phyloP scores from a whole-genome alignment of 345 rosid genomes.

The Melaleuca alternifolia region DNA sequence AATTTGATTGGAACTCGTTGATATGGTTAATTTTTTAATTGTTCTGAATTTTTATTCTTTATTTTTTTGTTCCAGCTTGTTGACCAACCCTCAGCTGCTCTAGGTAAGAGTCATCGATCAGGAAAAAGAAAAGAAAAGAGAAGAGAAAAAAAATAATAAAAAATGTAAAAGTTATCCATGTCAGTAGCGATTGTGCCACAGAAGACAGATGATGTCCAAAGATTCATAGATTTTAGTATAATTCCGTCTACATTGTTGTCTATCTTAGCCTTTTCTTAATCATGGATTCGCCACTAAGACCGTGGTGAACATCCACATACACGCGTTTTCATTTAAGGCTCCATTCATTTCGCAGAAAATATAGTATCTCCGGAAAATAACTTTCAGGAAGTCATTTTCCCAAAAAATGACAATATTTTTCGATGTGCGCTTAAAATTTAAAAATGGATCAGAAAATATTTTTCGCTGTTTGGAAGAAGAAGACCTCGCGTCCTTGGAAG shows the following conservation, averaged over 20 bases:
- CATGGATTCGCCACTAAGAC: background rate
- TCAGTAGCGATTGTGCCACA: rapidly evolving
- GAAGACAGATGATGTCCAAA: background rate
- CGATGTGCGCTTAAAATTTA: too few relatives aligned
- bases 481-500: too few relatives aligned
- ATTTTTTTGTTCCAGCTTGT: background rate
- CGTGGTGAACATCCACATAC: background rate
- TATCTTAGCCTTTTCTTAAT: background rate
- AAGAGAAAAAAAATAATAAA: background rate
- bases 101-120: background rate
- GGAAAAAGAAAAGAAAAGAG: background rate
- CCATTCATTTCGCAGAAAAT: too few relatives aligned
- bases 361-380: too few relatives aligned
- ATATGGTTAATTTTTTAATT: background rate
- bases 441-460: too few relatives aligned
- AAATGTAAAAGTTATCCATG: background rate
- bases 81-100: too few relatives aligned
- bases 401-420: too few relatives aligned
- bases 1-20: rapidly evolving
- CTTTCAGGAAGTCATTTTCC: too few relatives aligned
- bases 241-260: background rate
- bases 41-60: rapidly evolving
- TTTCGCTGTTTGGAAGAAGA: too few relatives aligned
- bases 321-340: background rate
- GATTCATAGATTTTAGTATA: background rate